phyloP scores from a whole-genome alignment of 2,329 filamentous ascomycete genomes.

The Fusarium tjaetaba region DNA sequence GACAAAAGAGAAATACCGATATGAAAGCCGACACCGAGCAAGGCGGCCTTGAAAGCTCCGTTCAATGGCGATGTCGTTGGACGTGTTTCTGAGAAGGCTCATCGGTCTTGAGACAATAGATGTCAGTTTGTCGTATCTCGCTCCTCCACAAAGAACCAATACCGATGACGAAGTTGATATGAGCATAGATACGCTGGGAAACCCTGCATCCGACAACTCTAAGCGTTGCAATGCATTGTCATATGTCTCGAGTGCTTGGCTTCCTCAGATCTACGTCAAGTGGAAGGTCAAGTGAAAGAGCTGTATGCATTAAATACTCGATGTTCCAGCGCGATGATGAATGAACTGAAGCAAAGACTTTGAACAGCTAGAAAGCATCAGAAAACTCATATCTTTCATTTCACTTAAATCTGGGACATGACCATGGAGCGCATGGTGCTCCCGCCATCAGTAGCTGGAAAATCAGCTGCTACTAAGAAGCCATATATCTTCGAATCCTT shows the following conservation, averaged over 20 bases:
- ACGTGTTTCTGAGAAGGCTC: neutral
- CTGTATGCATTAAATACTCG: neutral
- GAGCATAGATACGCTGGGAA: neutral
- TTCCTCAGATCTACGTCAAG: too few relatives aligned
- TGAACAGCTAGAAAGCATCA: neutral
- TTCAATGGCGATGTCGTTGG: neutral
- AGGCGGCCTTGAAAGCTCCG: neutral
- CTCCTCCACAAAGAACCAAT: neutral
- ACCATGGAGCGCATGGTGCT: neutral
- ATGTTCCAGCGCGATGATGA: too few relatives aligned
- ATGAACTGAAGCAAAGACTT: too few relatives aligned
- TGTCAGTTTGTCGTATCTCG: neutral
- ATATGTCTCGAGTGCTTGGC: neutral
- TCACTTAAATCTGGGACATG: accelerated
- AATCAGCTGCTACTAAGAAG: accelerated
- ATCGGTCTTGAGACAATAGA: too few relatives aligned
- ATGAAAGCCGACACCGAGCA: neutral
- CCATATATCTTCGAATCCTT: neutral
- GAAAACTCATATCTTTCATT: too few relatives aligned
- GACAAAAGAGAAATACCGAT: neutral
- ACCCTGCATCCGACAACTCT: too few relatives aligned
- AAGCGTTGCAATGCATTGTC: neutral
- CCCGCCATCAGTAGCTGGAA: neutral
- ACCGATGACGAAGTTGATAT: neutral
- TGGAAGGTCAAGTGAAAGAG: too few relatives aligned